Evolutionary conservation across 1,284 basidiomycete species (phyloP), one percentile per base, ranked within the genome.

Genomic region (Puccinia hordei): DNA sequence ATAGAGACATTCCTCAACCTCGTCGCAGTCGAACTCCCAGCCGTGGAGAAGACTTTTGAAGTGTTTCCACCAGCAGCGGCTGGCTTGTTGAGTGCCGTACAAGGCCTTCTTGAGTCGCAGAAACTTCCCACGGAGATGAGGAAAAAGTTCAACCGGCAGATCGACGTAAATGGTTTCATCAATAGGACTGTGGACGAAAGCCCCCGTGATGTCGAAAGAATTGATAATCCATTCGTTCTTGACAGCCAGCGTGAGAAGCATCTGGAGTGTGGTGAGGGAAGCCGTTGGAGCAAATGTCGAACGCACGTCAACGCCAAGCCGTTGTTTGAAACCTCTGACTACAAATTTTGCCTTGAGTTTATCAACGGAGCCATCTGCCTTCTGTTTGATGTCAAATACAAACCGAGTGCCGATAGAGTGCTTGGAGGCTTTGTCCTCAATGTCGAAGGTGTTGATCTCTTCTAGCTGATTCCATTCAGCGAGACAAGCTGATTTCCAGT

Each of bases 211-310:
- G 24, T 72, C 71, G 53, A 73, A 73, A 2, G 46, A 9, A 57
- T 53, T 53, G 27, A 73, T 33, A 9, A 22, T 8, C 71, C 71
- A 73, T 1, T 57, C 35, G 30, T 33, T 35, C 13, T 35, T 27
- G 30, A 57, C 27, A 24, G 71, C 49, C 15, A 73, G 17, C 2
- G 51, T 12, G 22, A 73, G 33, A 22, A 73, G 46, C 4, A 73
- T 3, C 5, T 49, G n/a, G 2, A 41, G 30, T 4, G 71, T 30
- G 2, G 12, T 13, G 1, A 73, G 19, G 30, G 71, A 55, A 33
- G 71, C 51, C 6, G 51, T 73, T 35, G 49, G 71, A 1, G 69
- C 69, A 53, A 49, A 72, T 15, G 69, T 72, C n/a, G 35, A 33
- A 12, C n/a, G 8, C 3, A n/a, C 41, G 24, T 72, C 44, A 3